phyloP scores from a whole-genome alignment of 257 asterid species.

The Ilex asprella region DNA sequence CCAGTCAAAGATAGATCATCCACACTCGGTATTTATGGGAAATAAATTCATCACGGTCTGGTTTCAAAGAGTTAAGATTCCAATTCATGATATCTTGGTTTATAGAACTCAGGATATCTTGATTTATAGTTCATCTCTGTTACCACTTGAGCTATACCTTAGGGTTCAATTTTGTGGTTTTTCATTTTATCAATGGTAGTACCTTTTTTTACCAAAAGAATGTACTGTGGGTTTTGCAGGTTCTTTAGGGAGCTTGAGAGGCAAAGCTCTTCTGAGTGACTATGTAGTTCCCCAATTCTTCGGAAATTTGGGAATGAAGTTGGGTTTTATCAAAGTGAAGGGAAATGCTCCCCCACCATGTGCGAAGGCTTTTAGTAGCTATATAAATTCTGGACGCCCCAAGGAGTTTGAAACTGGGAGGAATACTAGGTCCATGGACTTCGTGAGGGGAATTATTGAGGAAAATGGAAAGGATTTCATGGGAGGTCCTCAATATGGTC shows the following conservation, averaged over 20 bases:
- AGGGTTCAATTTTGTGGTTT: too few relatives aligned
- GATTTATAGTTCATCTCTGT: too few relatives aligned
- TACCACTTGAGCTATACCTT: too few relatives aligned
- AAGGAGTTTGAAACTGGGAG: slow-evolving; percentile 29
- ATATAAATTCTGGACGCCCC: slow-evolving; percentile 40
- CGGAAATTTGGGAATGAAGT: slow-evolving; percentile 27
- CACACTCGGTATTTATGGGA: too few relatives aligned
- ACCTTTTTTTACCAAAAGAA: not conserved
- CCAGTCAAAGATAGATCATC: too few relatives aligned
- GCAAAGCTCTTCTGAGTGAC: slow-evolving; percentile 9
- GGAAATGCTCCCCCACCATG: slow-evolving; percentile 24
- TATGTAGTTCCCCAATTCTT: slow-evolving; percentile 14
- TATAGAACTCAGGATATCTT: too few relatives aligned
- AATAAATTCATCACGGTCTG: too few relatives aligned
- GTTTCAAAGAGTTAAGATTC: too few relatives aligned
- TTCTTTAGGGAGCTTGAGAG: slow-evolving; percentile 10
- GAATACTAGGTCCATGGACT: slow-evolving; percentile 21
- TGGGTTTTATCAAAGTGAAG: slow-evolving; percentile 15
- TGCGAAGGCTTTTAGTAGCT: slow-evolving; percentile 27
- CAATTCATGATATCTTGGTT: too few relatives aligned
- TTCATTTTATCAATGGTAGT: not conserved
- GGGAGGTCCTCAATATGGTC: slow-evolving; percentile 13
- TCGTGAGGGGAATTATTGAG: slow-evolving; percentile 15
- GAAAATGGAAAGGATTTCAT: slow-evolving; percentile 6
- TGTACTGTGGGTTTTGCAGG: slow-evolving; percentile 16